Evolutionary conservation across 1,139 yeast genomes (phyloP).

Genomic region (Yamadazyma spencermartinsiae): DNA sequence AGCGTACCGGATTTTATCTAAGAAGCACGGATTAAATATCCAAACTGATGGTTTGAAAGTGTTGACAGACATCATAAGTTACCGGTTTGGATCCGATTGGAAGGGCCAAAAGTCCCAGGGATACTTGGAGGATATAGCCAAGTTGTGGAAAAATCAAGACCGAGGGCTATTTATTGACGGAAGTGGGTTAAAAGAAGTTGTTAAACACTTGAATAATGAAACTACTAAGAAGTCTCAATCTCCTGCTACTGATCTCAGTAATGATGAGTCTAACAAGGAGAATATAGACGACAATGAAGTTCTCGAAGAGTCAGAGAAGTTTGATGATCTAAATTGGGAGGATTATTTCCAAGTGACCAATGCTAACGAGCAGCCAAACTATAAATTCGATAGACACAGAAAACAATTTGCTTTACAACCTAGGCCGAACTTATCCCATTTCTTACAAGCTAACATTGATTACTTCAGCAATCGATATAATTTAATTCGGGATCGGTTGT

Average conservation of each 20-base stretch:
- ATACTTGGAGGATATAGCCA: conserved; percentile 78
- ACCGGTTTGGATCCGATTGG: conserved; percentile 85
- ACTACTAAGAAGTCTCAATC: not conserved
- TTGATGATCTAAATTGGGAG: conserved; percentile 55
- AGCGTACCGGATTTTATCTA: conserved; percentile 86
- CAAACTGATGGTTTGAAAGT: conserved; percentile 79
- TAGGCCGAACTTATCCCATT: conserved; percentile 17
- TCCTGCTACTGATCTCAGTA: not conserved
- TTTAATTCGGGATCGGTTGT: conserved; percentile 64
- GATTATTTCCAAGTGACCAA: conserved; percentile 70
- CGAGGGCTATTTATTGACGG: conserved; percentile 85
- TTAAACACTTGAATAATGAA: conserved; percentile 46
- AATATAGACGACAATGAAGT: conserved; percentile 10
- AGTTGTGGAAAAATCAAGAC: conserved; percentile 84
- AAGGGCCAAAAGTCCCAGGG: conserved; percentile 63
- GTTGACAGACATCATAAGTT: conserved; percentile 73
- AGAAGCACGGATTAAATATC: conserved; percentile 87
- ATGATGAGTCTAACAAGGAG: conserved; percentile 10
- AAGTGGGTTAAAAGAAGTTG: conserved; percentile 60
- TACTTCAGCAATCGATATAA: conserved; percentile 50
- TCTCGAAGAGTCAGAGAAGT: conserved; percentile 14
- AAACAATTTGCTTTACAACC: conserved; percentile 56
- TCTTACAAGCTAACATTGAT: conserved; percentile 24
- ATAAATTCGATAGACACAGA: conserved; percentile 61
- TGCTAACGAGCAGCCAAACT: conserved; percentile 66